Base-by-base conservation (phyloP, 1,284 basidiomycete species). In the Boletus smithii region DNA sequence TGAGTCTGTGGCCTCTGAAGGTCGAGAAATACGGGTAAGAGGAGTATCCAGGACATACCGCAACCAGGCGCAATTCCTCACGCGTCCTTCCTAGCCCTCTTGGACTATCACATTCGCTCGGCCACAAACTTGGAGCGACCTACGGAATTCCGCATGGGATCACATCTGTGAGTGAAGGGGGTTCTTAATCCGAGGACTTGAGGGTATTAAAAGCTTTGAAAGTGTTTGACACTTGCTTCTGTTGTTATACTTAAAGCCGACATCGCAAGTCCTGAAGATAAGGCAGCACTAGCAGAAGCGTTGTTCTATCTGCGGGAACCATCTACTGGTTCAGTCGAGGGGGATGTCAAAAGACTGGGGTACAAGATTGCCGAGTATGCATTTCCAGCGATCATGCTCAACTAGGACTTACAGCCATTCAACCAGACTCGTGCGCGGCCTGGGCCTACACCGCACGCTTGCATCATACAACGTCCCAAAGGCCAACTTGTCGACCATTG, bases 71-170 rank as follows among this genome's bases (percentile, higher is more conserved):
- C 9, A 26, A 22, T 29, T n/a, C 37, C 37, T 44, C 32, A 48
- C 37, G n/a, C n/a, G n/a, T 23, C 24, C 33, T 24, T 24, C 40
- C 29, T 49, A 84, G 84, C 46, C 68, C 85, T 3, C 60, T 88
- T 13, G 90, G 88, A 17, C 70, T 91, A 11, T 88, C 85, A 17
- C 88, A 91, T 67, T 68, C 79, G 7, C 72, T 89, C 2, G 85
- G 86, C 11, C 87, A 91, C 61, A 82, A 78, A 56, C 73, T 92
- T 10, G 89, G 89, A 3, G 86, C 87, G 4, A 75, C 74, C 20
- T 92, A 91, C 61, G 68, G 73, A 42, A 91, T 92, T 49, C 81
- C 83, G 9, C 89, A 92, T 62, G 89, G 89, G 4, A 86, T 90
- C 55, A 91, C 89, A 6, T 88, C 86, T 18, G 85, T 84, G 53